Evolutionary conservation across 225 moss, liverwort and hornwort species (phyloP), one percentile per base, ranked within the genome.

Genomic region (Marchantia paleacea): DNA sequence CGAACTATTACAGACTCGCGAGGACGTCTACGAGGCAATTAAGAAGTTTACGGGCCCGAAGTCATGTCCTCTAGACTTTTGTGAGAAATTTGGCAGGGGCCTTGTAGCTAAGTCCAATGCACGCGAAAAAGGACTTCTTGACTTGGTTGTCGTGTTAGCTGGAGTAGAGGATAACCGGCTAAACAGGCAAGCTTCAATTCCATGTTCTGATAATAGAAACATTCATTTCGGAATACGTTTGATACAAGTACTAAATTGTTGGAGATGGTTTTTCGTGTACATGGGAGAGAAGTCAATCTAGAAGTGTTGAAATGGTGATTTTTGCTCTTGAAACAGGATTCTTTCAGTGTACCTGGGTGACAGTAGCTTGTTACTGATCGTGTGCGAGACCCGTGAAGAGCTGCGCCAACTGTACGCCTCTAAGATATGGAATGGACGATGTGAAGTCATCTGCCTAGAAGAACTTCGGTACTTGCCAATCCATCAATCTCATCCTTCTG

Each of bases 381-480:
- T 19, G 2, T 72, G 72, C 52, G 48, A 72, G 52, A 49, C 48
- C 39, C n/a, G 19, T 48, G 16, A 48, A 22, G 49, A 16, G 7
- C 72, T 72, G 12, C 19, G 49, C 2, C 11, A 49, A 51, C 39
- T 51, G 20, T 16, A 49, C 18, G 12, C n/a, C 0, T 48, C 10
- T 16, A 18, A 28, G 11, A 1, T 18, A 0, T 49, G 72, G n/a
- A 11, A 72, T 72, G 72, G 72, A 48, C 39, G 52, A 48, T 72
- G 47, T 72, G 72, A 72, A 72, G 72, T 72, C 30, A 18, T 72
- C 11, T 72, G 72, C 72, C 50, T 72, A 8, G 72, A 72, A n/a
- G 72, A 72, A 52, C 13, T 18, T 6, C 0, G 66, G 66, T 67
- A 67, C 66, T 10, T 10, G 29, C 66, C 13, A 67, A 60, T 19